Evolutionary conservation across 805 yeast species (phyloP).

Genomic region (Candida pini): DNA sequence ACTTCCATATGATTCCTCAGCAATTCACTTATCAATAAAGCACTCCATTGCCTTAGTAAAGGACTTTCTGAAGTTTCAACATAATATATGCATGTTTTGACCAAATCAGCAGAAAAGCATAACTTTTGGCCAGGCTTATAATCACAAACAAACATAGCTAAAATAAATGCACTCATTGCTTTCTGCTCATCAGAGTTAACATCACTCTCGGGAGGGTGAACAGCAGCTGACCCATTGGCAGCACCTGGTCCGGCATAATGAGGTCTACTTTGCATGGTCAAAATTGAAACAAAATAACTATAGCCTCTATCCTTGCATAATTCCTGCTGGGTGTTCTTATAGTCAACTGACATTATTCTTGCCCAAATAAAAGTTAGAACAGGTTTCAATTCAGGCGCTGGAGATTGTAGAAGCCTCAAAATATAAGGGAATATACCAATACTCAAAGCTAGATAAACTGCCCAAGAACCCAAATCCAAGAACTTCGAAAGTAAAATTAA

Average conservation of each 20-base stretch:
- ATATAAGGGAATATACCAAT: conserved; percentile 97
- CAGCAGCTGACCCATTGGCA: conserved; percentile 15
- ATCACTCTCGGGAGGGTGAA: conserved; percentile 28
- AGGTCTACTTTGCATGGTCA: conserved; percentile 39
- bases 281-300: conserved; percentile 76
- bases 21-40: conserved; percentile 68
- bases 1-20: conserved; percentile 73
- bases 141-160: conserved; percentile 78
- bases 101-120: conserved; percentile 69
- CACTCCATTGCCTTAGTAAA: conserved; percentile 87
- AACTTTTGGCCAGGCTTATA: conserved; percentile 74
- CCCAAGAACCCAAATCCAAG: conserved; percentile 95
- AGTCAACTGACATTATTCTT: conserved; percentile 92
- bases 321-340: conserved; percentile 84
- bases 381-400: conserved; percentile 92
- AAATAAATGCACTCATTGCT: conserved; percentile 91
- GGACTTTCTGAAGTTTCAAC: conserved; percentile 76
- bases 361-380: conserved; percentile 97
- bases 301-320: conserved; percentile 87
- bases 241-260: conserved; percentile 4
- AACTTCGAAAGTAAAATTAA: conserved; percentile 77
- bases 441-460: conserved; percentile 85
- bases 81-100: conserved; percentile 60
- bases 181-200: conserved; percentile 74
- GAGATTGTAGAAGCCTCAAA: conserved; percentile 81